phyloP scores from a whole-genome alignment of 805 yeast genomes.

The Suhomyces sp. region DNA sequence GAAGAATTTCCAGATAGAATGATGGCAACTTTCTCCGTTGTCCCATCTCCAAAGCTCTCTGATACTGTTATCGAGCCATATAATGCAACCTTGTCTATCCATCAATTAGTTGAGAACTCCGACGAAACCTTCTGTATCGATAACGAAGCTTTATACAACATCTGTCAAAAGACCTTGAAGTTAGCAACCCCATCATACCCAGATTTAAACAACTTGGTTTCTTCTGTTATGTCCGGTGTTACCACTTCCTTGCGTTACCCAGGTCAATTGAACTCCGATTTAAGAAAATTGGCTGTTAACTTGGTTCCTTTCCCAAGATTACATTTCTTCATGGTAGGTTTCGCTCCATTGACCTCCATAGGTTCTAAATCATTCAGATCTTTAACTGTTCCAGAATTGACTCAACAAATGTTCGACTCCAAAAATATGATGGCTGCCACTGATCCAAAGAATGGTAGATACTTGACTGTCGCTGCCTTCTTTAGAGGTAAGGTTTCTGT shows the following conservation, averaged over 20 bases:
- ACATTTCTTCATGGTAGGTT: constrained; percentile 94
- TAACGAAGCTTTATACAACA: constrained; percentile 88
- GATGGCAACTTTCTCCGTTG: constrained; percentile 93
- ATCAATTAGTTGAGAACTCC: constrained; percentile 86
- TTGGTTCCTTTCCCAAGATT: constrained; percentile 93
- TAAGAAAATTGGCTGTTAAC: constrained; percentile 91
- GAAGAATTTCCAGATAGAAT: constrained; percentile 94
- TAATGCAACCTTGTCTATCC: constrained; percentile 87
- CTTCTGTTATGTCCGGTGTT: constrained; percentile 93
- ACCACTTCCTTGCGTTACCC: constrained; percentile 93
- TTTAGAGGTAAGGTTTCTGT: constrained; percentile 92
- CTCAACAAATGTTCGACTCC: constrained; percentile 91
- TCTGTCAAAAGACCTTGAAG: constrained; percentile 83
- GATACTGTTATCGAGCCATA: constrained; percentile 96
- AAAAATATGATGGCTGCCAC: constrained; percentile 96
- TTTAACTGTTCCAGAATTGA: constrained; percentile 83
- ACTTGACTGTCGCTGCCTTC: constrained; percentile 89
- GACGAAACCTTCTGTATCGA: constrained; percentile 95
- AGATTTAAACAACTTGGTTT: constrained; percentile 79
- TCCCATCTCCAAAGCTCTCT: constrained; percentile 87
- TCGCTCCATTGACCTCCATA: constrained; percentile 84
- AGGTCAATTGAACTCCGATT: constrained; percentile 90
- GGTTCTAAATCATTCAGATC: constrained; percentile 82
- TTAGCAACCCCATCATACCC: constrained; percentile 74
- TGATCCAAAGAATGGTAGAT: constrained; percentile 87